Evolutionary conservation across 768 basidiomycete genomes (phyloP), one percentile per base, ranked within the genome.

Genomic region (Russula earlei): DNA sequence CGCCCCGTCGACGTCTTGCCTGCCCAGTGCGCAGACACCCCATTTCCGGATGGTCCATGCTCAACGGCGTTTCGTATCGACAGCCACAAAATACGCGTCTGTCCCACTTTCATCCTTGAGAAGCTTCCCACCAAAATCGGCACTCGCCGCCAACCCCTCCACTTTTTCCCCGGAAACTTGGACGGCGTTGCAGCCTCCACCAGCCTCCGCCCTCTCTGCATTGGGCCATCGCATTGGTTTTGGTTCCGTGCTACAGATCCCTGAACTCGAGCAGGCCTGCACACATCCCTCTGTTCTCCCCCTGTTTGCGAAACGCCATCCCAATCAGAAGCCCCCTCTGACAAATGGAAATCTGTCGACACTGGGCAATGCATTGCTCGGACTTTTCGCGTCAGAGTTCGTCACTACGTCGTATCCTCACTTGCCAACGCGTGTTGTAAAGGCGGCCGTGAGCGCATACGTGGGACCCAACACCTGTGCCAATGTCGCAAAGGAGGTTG

Each of bases 371-470:
- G 77, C 88, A 0, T 77, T 96, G 54, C 80, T 96, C 72, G 94
- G 94, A 52, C 76, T 96, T 29, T 93, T 96, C 67, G 87, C 91
- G 9, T 71, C 89, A 3, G 94, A 98, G 71, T 82, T 85, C 67
- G 72, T 96, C 38, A 77, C 87, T 53, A 75, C 83, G 12, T 76
- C 81, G 43, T 97, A 87, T 69, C 95, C 95, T 0, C 85, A 94
- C 66, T 78, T 98, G 25, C 95, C 95, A 1, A 92, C 91, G 20
- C 83, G 90, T 52, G 92, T 92, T 22, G 72, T 91, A 63, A 94
- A 96, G 71, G 87, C 90, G 6, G 92, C 90, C 14, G 82, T 95
- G 55, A 92, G 89, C 40, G 90, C 92, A 52, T 89, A 91, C 69
- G 94, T 93, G 31, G 95, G 95, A 14, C 84, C 90, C 15, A 72